phyloP scores from a whole-genome alignment of 2,329 filamentous ascomycete species.

The Juglanconis juglandina region DNA sequence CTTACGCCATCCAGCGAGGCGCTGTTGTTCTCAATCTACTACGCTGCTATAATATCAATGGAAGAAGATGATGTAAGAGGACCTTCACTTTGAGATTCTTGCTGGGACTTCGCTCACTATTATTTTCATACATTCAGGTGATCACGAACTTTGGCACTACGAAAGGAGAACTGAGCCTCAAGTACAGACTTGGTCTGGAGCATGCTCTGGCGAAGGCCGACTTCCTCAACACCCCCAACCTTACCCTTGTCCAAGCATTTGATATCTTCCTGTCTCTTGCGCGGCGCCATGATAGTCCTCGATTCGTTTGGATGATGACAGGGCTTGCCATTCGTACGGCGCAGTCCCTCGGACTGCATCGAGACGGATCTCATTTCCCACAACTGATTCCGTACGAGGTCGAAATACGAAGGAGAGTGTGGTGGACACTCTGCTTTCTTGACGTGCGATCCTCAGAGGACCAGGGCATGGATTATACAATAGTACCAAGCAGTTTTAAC shows the following conservation, averaged over 20 bases:
- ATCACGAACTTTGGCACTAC: conserved; percentile 38
- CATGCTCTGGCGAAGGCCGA: conserved; percentile 56
- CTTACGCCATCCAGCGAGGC: conserved; percentile 44
- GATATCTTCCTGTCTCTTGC: conserved; percentile 52
- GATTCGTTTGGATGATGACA: conserved; percentile 47
- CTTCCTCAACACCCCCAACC: conserved; percentile 55
- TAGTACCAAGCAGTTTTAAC: conserved; percentile 24
- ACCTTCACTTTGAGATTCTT: neutral
- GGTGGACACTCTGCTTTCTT: conserved; percentile 52
- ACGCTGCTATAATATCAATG: conserved; percentile 53
- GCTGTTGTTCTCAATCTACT: conserved; percentile 56
- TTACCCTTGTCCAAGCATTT: conserved; percentile 57
- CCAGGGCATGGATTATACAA: conserved; percentile 44
- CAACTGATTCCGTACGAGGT: conserved; percentile 47
- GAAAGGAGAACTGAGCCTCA: conserved; percentile 42
- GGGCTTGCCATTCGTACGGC: conserved; percentile 45
- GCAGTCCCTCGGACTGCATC: conserved; percentile 39
- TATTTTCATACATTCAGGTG: conserved; percentile 12
- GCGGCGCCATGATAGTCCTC: conserved; percentile 41
- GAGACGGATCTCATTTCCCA: conserved; percentile 40
- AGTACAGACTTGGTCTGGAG: conserved; percentile 49
- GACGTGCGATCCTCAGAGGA: conserved; percentile 31
- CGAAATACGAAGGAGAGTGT: conserved; percentile 51
- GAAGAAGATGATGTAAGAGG: conserved; percentile 51
- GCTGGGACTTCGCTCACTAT: neutral